phyloP scores from a whole-genome alignment of 768 basidiomycete species.

The Lyophyllum decastes region DNA sequence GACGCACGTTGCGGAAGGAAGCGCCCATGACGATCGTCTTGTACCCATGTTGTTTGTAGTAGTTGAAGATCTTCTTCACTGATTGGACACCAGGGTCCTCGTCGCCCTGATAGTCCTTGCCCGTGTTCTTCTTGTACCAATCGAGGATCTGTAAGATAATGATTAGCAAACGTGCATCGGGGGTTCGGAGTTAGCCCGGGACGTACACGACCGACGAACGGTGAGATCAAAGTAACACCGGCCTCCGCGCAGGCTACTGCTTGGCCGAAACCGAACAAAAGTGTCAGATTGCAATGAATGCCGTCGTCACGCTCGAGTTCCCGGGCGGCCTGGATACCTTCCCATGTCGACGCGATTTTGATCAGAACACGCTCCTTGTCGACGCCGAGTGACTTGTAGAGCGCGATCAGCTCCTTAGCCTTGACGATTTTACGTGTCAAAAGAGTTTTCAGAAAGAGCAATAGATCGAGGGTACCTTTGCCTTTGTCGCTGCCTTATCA shows the following conservation, averaged over 20 bases:
- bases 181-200: constrained; percentile 13
- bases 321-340: constrained; percentile 98
- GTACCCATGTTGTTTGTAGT: constrained; percentile 98
- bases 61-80: constrained; percentile 97
- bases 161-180: constrained; percentile 9
- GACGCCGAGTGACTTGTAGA: constrained; percentile 95
- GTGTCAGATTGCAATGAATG: constrained; percentile 99
- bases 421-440: constrained; percentile 23
- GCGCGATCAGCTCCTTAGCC: constrained; percentile 86
- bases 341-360: constrained; percentile 99
- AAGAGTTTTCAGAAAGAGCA: too few species aligned
- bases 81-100: constrained; percentile 95
- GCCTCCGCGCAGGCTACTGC: constrained; percentile 99
- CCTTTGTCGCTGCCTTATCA: constrained; percentile 90
- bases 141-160: constrained; percentile 73
- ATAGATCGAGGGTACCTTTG: too few species aligned
- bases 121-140: constrained; percentile 95
- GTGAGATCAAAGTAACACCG: constrained; percentile 97
- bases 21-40: constrained; percentile 99
- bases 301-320: constrained; percentile 90
- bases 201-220: constrained; percentile 96
- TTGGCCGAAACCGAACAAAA: constrained; percentile 98
- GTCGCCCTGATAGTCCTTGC: constrained; percentile 86
- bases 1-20: constrained; percentile 93
- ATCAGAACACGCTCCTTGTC: constrained; percentile 93